These are phyloP conservation scores for Coprinellus aureogranulatus DNA, from an alignment of 768 basidiomycete species.

Conservation along the genomic window DNA sequence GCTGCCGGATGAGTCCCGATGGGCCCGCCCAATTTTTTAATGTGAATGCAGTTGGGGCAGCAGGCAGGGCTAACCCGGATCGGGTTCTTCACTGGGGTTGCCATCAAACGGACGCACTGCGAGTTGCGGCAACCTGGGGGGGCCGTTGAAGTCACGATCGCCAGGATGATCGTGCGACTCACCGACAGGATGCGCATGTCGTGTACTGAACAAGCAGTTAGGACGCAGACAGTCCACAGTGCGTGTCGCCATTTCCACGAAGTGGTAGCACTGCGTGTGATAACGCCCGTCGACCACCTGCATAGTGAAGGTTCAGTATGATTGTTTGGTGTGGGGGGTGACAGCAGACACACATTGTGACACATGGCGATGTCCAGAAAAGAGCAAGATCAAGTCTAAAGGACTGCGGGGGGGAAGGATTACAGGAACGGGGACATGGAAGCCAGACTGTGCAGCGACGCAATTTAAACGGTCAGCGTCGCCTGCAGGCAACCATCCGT, in stretches of 20 bases:
- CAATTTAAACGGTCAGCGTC: conserved; percentile 27
- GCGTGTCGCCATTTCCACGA: conserved; percentile 67
- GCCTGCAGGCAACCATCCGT: conserved; percentile 40
- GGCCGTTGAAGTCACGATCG: conserved; percentile 1
- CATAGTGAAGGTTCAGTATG: conserved; percentile 5
- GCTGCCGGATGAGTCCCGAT: not conserved
- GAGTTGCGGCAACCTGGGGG: conserved; percentile 50
- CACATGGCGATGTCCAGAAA: conserved; percentile 49
- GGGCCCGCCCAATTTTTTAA: conserved; percentile 10
- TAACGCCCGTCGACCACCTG: conserved; percentile 78
- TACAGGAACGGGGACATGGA: conserved; percentile 24
- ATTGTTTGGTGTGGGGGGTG: not conserved
- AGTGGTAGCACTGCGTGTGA: conserved; percentile 68
- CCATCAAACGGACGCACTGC: conserved; percentile 65
- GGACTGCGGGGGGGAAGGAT: conserved; percentile 19
- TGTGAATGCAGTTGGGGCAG: conserved; percentile 39
- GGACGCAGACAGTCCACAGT: conserved; percentile 61
- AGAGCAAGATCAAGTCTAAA: conserved; percentile 11
- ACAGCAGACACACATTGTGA: conserved; percentile 56
- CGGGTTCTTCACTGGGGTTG: conserved; percentile 63
- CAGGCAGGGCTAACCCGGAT: conserved; percentile 62
- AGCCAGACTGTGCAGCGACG: conserved; percentile 13
- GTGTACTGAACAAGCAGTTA: conserved; percentile 69
- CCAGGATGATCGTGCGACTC: conserved; percentile 1
- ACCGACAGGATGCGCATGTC: conserved; percentile 61